Base-by-base conservation (phyloP, 1,139 yeast genomes). In the Diutina ranongensis region DNA sequence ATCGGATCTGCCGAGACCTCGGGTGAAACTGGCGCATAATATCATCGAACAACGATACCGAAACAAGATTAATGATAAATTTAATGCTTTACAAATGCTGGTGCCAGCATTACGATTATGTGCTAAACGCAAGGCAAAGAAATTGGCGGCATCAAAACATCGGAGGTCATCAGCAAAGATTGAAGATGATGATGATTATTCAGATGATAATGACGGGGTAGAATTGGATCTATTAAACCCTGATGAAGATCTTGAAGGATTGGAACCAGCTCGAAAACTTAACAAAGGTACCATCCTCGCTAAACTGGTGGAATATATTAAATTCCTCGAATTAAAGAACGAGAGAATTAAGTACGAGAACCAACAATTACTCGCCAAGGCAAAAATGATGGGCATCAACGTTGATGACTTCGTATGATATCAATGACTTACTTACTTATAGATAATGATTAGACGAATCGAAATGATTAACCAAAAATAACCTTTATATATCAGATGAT, bases 41-140 rank as follows among this genome's bases (percentile, higher is more conserved):
- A 64, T 70, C 4, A 68, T 70, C 46, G 75, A 70, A 50, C 75
- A 70, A 52, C 52, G 75, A 46, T 69, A 69, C 55, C 55, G 75
- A 48, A 68, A 70, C 55, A 69, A 68, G 49, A 69, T 70, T 49
- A 70, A 69, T 51, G 72, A 68, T 52, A 67, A 68, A 51, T 69
- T 70, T 52, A 61, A 62, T 22, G 65, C 67, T 16, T 60, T 70
- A 36, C 73, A 67, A 51, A 57, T 65, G 45, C 57, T 65, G 20
- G 75, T 70, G 18, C 75, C 75, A 12, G 67, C 72, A 3, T 59
- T 70, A 28, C 54, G 71, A 44, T 58, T 63, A 9, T 59, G 59
- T 8, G 61, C 67, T 2, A 56, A 57, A 36, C 55, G 59, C 32
- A 60, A 57, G 41, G 51, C 54, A 31, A 49, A 51, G 44, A 46